A percentile compares a stretch with the other conserved stretches of the same genome.
Evolutionary conservation across 1,284 basidiomycete species (phyloP).

Genomic region (Rhodotorula sp.): DNA sequence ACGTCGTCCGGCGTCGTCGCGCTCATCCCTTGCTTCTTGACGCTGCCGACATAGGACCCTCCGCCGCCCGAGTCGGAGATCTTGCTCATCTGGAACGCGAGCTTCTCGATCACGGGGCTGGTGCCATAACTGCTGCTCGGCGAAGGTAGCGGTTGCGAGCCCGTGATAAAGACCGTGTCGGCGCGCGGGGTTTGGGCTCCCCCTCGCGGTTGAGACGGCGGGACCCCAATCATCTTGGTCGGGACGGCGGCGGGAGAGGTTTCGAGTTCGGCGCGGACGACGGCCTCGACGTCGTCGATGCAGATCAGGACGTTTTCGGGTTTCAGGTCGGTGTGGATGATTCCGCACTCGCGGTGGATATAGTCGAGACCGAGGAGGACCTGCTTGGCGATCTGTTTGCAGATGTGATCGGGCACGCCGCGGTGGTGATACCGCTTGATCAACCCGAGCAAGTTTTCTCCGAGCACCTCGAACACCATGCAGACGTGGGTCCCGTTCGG

Average conservation of each 20-base stretch:
- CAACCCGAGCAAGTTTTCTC: conserved; percentile 95
- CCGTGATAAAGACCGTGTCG: conserved; percentile 85
- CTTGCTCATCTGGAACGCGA: conserved; percentile 86
- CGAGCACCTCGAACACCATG: conserved; percentile 99
- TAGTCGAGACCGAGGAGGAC: conserved; percentile 93
- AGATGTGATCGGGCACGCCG: conserved; percentile 89
- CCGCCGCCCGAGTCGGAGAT: conserved; percentile 48
- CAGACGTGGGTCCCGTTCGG: conserved; percentile 97
- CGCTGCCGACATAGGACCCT: conserved; percentile 33
- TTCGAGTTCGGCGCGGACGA: conserved; percentile 83
- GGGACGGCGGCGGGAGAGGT: conserved; percentile 60
- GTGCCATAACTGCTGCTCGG: conserved; percentile 71
- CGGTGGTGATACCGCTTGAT: conserved; percentile 94
- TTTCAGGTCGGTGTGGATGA: conserved; percentile 70
- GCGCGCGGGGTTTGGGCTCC: conserved; percentile 94
- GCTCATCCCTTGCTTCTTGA: conserved; percentile 48
- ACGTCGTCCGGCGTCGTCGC: conserved; percentile 56
- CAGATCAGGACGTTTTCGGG: conserved; percentile 97
- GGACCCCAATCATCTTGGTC: conserved; percentile 85
- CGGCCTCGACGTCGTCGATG: conserved; percentile 94
- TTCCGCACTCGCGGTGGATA: conserved; percentile 91
- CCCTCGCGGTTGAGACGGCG: conserved; percentile 90
- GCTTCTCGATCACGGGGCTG: conserved; percentile 81
- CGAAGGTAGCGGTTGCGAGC: conserved; percentile 85
- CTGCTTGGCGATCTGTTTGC: conserved; percentile 96